Conservation (phyloP, 768 basidiomycete genomes). For the Hygrophorus pudorinus region DNA sequence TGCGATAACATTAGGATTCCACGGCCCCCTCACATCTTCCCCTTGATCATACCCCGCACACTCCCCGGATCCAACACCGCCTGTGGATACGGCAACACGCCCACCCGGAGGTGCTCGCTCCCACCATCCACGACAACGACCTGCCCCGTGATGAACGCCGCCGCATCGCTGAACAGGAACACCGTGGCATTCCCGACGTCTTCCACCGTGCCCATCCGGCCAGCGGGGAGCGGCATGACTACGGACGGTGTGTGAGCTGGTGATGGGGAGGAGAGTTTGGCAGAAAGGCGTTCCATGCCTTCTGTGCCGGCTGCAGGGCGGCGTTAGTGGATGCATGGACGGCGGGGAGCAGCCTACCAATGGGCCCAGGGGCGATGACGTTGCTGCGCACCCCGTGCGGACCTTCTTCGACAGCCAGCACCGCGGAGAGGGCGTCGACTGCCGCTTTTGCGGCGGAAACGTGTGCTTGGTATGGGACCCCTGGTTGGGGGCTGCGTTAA, state of each 20-base stretch:
- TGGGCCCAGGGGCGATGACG: slow-evolving; percentile 77
- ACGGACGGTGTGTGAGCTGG: too few species aligned
- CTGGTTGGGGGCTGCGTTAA: slow-evolving; percentile 39
- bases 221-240: slow-evolving; percentile 27
- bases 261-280: slow-evolving; percentile 17
- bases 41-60: slow-evolving; percentile 40
- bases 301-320: slow-evolving; percentile 42
- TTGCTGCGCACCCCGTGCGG: slow-evolving; percentile 91
- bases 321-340: too few species aligned
- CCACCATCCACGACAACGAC: slow-evolving; percentile 67
- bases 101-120: slow-evolving; percentile 38
- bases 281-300: slow-evolving; percentile 50
- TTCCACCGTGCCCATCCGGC: slow-evolving; percentile 45
- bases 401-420: slow-evolving; percentile 89
- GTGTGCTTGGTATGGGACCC: slow-evolving; percentile 84
- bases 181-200: slow-evolving; percentile 66
- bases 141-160: slow-evolving; percentile 67
- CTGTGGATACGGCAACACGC: slow-evolving; percentile 51
- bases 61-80: slow-evolving; percentile 51
- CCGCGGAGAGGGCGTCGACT: slow-evolving; percentile 80
- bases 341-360: slow-evolving; percentile 21
- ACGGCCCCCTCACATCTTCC: slow-evolving; percentile 36
- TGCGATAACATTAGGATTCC: too few species aligned
- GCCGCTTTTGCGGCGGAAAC: slow-evolving; percentile 94
- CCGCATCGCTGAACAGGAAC: slow-evolving; percentile 78